Conservation (phyloP, 2,329 filamentous ascomycete species). For the Sclerotinia borealis region DNA sequence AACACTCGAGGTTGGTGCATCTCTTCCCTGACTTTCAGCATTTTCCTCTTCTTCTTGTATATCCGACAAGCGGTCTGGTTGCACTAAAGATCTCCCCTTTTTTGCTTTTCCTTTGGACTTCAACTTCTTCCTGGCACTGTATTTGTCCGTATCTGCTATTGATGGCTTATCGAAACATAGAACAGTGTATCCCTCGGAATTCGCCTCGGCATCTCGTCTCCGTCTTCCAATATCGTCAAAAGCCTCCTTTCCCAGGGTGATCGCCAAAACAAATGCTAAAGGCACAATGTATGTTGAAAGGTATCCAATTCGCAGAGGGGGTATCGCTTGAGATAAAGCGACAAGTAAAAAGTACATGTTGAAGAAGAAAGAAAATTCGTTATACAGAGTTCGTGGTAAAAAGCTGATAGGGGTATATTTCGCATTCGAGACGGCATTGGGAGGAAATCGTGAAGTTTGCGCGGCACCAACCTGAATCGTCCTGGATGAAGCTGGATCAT, state of each 20-base stretch:
- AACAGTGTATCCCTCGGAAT: constrained; percentile 81
- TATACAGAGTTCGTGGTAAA: constrained; percentile 88
- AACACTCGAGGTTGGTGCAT: constrained; percentile 44
- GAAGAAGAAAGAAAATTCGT: constrained; percentile 99
- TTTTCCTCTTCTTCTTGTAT: constrained; percentile 64
- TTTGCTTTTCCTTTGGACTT: constrained; percentile 42
- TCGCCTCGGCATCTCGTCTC: constrained; percentile 85
- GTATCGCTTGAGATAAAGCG: constrained; percentile 87
- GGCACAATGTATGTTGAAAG: constrained; percentile 92
- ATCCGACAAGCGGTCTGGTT: constrained; percentile 49
- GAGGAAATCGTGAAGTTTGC: constrained; percentile 72
- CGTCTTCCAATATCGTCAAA: constrained; percentile 86
- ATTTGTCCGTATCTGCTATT: constrained; percentile 29
- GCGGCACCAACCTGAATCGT: constrained; percentile 67
- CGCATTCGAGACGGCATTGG: constrained; percentile 90
- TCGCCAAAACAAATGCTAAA: constrained; percentile 81
- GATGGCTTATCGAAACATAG: constrained; percentile 61
- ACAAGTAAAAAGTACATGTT: constrained; percentile 98
- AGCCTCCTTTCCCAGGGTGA: constrained; percentile 94
- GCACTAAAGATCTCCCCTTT: constrained; percentile 32
- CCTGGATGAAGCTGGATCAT: constrained; percentile 65
- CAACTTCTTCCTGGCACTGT: constrained; percentile 38
- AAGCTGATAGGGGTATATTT: constrained; percentile 97
- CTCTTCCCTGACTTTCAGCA: constrained; percentile 39
- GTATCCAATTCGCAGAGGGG: constrained; percentile 84